These are phyloP conservation scores for Juncus effusus DNA, from an alignment of 176 grass and related monocot genomes.

Conservation along the genomic window DNA sequence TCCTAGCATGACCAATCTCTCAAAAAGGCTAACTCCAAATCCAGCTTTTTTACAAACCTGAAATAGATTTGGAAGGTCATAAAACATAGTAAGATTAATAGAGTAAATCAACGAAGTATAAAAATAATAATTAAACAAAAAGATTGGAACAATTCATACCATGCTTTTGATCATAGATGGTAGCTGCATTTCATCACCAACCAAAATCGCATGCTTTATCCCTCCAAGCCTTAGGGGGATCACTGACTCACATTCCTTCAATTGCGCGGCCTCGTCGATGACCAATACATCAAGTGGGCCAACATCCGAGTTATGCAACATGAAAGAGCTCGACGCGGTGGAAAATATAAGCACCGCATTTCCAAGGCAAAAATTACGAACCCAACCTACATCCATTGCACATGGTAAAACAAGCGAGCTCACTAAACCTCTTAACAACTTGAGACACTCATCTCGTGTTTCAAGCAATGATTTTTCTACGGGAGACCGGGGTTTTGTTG, in stretches of 20 bases:
- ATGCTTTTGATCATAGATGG: conserved; percentile 59
- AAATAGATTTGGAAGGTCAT: background rate
- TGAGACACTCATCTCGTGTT: conserved; percentile 35
- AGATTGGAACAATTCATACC: conserved; percentile 22
- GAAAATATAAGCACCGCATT: conserved; percentile 67
- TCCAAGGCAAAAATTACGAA: conserved; percentile 54
- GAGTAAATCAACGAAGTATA: background rate
- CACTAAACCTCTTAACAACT: conserved; percentile 38
- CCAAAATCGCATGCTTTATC: conserved; percentile 58
- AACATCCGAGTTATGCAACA: conserved; percentile 44
- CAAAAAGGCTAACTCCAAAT: conserved; percentile 61
- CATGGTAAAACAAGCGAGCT: conserved; percentile 31
- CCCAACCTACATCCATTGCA: conserved; percentile 12
- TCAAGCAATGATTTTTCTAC: conserved; percentile 30
- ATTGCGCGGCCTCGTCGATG: conserved; percentile 76
- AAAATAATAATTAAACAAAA: background rate
- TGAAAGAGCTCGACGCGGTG: conserved; percentile 57
- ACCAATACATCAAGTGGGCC: conserved; percentile 51
- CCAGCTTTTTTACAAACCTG: conserved; percentile 61
- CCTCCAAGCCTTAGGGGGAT: conserved; percentile 52
- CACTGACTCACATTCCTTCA: conserved; percentile 57
- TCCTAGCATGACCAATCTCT: conserved; percentile 46
- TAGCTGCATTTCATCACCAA: conserved; percentile 66
- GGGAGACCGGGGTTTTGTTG: conserved; percentile 1
- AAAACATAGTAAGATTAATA: too few species aligned